phyloP scores from a whole-genome alignment of 179 eudicot species.

The Beta macrorhiza region DNA sequence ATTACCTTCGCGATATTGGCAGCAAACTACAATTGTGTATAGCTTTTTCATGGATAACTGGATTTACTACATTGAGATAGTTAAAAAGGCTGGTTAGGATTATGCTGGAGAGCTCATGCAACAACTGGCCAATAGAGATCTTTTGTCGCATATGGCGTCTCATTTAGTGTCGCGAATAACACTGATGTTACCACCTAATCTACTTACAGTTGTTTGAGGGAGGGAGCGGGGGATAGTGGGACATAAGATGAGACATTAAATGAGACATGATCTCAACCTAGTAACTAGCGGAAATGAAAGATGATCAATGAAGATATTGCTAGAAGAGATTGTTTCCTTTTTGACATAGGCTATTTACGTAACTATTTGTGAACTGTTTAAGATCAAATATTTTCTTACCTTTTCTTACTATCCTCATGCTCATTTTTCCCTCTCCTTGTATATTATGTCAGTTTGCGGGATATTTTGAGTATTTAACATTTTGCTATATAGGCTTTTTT shows the following conservation, averaged over 20 bases:
- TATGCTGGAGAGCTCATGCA: neutral
- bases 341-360: neutral
- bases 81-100: too few relatives aligned
- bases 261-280: neutral
- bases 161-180: too few relatives aligned
- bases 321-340: neutral
- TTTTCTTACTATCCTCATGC: neutral
- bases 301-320: neutral
- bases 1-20: neutral
- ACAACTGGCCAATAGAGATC: too few relatives aligned
- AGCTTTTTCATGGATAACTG: neutral
- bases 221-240: too few relatives aligned
- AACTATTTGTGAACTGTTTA: neutral
- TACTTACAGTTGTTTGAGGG: too few relatives aligned
- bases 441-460: neutral
- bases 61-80: neutral
- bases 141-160: too few relatives aligned
- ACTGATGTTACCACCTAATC: too few relatives aligned
- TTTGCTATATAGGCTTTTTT: neutral
- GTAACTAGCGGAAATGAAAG: neutral
- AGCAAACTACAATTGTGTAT: constrained; percentile 15
- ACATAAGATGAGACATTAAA: too few relatives aligned
- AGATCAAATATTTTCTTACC: neutral
- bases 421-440: neutral
- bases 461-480: neutral